Evolutionary conservation across 139 green algal species (phyloP).

Genomic region (Prasinococcaceae sp.): DNA sequence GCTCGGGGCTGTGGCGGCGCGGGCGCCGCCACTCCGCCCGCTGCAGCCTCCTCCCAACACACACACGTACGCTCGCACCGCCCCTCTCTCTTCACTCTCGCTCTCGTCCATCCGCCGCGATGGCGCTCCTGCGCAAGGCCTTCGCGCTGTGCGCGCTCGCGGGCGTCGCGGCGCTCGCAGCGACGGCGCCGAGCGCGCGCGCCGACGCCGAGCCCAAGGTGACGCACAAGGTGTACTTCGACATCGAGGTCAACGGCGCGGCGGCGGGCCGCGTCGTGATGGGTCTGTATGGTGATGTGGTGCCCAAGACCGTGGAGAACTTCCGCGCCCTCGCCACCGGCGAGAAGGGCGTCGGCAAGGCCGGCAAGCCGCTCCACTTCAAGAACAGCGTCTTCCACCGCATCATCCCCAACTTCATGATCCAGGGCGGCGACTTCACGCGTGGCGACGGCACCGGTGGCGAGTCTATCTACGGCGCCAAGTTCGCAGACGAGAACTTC

Average conservation of each 20-base stretch:
- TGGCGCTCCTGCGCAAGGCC: no score
- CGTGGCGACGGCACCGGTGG: constrained; percentile 20
- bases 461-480: constrained; percentile 25
- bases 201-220: constrained; percentile 10
- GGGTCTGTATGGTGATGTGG: constrained; percentile 54
- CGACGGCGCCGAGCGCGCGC: no score
- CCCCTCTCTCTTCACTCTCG: no score
- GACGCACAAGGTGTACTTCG: constrained; percentile 60
- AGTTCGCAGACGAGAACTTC: constrained; percentile 32
- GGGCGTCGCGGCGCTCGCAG: no score
- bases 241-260: constrained; percentile 60
- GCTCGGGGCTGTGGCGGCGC: no score
- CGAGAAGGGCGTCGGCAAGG: constrained; percentile 36
- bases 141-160: no score
- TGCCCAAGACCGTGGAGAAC: constrained; percentile 72
- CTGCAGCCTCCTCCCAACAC: no score
- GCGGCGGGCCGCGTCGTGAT: constrained; percentile 66
- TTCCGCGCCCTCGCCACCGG: constrained; percentile 76
- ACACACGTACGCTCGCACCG: no score
- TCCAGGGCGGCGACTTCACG: constrained; percentile 38
- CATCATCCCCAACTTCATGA: constrained; percentile 43
- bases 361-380: constrained; percentile 61
- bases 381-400: constrained; percentile 37
- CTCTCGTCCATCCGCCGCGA: no score
- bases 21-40: no score